Evolutionary conservation across 2,329 filamentous ascomycete species (phyloP).

Genomic region (Phialemoniopsis sp.): DNA sequence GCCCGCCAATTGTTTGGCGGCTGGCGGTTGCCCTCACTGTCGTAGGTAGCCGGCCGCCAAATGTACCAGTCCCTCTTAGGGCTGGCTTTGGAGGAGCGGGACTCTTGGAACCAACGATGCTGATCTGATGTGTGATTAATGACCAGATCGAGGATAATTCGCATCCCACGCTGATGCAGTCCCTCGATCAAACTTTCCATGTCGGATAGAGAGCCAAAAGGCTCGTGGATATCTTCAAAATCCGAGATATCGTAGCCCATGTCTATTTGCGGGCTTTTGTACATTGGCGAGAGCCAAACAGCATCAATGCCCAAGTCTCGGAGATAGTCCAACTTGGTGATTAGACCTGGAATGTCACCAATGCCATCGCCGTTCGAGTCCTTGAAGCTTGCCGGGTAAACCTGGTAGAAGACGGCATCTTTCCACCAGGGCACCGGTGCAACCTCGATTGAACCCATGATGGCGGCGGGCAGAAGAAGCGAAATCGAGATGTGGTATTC

Average conservation of each 20-base stretch:
- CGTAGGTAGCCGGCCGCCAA: conserved; percentile 32
- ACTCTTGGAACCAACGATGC: conserved; percentile 69
- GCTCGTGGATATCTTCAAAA: conserved; percentile 49
- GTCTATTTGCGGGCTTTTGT: conserved; percentile 42
- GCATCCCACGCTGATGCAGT: conserved; percentile 60
- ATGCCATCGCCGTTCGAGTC: conserved; percentile 57
- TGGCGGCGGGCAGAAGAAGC: too few relatives aligned
- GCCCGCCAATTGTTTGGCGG: conserved; percentile 73
- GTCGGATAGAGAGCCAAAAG: conserved; percentile 62
- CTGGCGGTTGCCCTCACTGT: conserved; percentile 55
- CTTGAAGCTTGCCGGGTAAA: conserved; percentile 56
- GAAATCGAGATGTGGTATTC: too few relatives aligned
- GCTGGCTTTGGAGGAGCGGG: conserved; percentile 54
- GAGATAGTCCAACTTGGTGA: conserved; percentile 61
- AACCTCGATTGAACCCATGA: too few relatives aligned
- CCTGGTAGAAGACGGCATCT: conserved; percentile 13
- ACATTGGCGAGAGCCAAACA: conserved; percentile 54
- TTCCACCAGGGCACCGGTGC: conserved; percentile 18
- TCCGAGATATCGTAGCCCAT: conserved; percentile 68
- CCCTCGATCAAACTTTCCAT: conserved; percentile 57
- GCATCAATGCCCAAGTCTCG: conserved; percentile 56
- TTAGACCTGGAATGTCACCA: conserved; percentile 62
- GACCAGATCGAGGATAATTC: conserved; percentile 70
- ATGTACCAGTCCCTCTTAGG: conserved; percentile 57
- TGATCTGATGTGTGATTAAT: conserved; percentile 74